These are phyloP conservation scores for Periconia macrospinosa DNA, from an alignment of 2,329 filamentous ascomycete species.

Conservation along the genomic window DNA sequence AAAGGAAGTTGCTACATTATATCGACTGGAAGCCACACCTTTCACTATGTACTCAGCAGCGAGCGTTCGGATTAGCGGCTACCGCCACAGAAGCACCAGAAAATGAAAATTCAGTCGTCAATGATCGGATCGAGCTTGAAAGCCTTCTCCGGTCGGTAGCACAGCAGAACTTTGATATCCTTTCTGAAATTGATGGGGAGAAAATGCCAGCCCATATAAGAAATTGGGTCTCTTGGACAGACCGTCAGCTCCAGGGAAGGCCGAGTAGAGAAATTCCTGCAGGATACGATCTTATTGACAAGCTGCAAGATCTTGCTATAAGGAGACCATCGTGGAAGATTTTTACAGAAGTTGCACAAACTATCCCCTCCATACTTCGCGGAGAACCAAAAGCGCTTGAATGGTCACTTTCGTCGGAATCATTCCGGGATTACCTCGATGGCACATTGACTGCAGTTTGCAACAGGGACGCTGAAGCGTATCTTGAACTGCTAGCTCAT, in stretches of 20 bases:
- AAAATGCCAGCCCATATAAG: neutral
- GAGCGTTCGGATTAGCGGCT: neutral
- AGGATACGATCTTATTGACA: neutral
- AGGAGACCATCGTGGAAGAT: constrained; percentile 4
- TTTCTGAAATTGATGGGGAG: neutral
- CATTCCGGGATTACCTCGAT: neutral
- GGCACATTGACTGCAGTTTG: neutral
- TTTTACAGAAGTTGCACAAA: constrained; percentile 2
- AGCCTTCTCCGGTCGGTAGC: neutral
- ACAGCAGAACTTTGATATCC: neutral
- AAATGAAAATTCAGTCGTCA: neutral
- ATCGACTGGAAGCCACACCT: constrained; percentile 12
- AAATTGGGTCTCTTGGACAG: neutral
- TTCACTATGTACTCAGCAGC: neutral
- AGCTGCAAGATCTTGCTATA: neutral
- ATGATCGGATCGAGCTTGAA: neutral
- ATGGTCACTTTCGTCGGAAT: neutral
- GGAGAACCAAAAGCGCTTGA: constrained; percentile 4
- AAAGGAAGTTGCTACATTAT: constrained; percentile 5
- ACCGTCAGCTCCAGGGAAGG: neutral
- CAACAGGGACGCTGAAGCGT: constrained; percentile 12
- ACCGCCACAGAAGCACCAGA: neutral
- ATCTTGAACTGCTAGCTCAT: constrained; percentile 14
- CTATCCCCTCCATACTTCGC: constrained; percentile 1
- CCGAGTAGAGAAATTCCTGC: neutral